Conservation (phyloP, 2,329 filamentous ascomycete genomes). For the Fusarium protoensiforme region DNA sequence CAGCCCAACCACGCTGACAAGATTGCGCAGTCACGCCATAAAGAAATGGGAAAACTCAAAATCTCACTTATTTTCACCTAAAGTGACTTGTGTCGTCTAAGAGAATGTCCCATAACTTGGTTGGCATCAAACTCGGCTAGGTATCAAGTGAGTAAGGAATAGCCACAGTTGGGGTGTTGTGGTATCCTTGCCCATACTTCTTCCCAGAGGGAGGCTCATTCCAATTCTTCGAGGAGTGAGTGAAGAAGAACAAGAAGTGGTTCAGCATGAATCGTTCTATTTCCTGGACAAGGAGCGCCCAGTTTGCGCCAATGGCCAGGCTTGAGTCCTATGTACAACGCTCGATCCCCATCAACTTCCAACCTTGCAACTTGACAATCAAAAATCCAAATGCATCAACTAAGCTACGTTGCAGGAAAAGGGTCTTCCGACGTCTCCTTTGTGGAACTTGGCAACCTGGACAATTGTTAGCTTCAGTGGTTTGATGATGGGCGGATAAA, state of each 20-base stretch:
- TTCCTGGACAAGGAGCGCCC: no score
- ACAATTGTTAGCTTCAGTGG: background rate
- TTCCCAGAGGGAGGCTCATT: no score
- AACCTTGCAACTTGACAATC: background rate
- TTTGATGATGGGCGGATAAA: background rate
- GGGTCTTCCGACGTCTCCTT: background rate
- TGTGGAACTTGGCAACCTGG: background rate
- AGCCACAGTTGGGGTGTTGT: no score
- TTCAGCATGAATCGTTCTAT: background rate
- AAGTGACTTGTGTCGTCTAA: no score
- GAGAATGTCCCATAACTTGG: no score
- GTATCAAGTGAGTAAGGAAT: no score
- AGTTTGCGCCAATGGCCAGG: no score
- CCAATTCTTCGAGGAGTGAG: no score
- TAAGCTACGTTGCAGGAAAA: background rate
- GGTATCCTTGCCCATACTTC: no score
- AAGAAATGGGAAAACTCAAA: background rate
- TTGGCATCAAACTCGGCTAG: no score
- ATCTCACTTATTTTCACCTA: no score
- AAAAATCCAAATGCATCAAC: background rate
- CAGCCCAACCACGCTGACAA: background rate
- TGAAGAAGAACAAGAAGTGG: no score
- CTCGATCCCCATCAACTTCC: background rate
- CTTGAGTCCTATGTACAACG: background rate
- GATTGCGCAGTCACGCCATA: background rate